Base-by-base conservation (phyloP, 1,284 basidiomycete species). In the Phaffia rhodozyma region DNA sequence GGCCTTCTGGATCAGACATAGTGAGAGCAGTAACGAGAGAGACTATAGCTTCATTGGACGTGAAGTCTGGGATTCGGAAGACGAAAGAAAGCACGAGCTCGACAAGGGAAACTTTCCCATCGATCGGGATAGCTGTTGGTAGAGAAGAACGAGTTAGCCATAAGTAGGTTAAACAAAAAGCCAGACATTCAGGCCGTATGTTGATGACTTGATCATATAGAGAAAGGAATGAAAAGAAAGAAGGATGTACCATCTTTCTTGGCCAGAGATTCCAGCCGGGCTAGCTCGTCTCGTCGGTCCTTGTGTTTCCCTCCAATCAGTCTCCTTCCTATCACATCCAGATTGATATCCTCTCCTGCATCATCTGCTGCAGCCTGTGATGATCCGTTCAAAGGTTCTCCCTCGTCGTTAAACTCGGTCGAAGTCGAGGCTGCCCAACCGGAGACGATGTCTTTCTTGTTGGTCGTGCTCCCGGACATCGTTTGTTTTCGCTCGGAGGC, bases 361-460 rank as follows among this genome's bases (percentile, higher is more conserved):
- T 16, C 30, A 21, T 29, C 50, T 4, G 25, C 47, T 18, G 48
- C 27, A 27, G 21, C 20, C 5, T 18, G 1, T 6, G 53, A 56
- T 7, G 47, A 56, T 21, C 51, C 38, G 18, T 61, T 50, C 7
- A 53, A 49, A 3, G 56, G 49, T 6, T 58, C 49, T 16, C 32
- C 49, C 32, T 63, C 62, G 38, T 58, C 56, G 34, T 58, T 43
- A 25, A 30, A 62, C n/a, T 30, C 32, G 25, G 62, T 62, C 9
- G 62, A 34, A 4, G 56, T 58, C 5, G 62, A 48, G 18, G 55
- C 55, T 27, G 62, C 62, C 62, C 62, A 63, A n/a, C 56, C 50
- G 25, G 32, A 51, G 56, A 63, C 34, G 51, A 23, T 30, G 11
- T 59, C 58, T 34, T 50, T 51, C 58, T 59, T 59, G 25, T 23